Conservation (phyloP, 305 asterid genomes). For the Plantago lanceolata region DNA sequence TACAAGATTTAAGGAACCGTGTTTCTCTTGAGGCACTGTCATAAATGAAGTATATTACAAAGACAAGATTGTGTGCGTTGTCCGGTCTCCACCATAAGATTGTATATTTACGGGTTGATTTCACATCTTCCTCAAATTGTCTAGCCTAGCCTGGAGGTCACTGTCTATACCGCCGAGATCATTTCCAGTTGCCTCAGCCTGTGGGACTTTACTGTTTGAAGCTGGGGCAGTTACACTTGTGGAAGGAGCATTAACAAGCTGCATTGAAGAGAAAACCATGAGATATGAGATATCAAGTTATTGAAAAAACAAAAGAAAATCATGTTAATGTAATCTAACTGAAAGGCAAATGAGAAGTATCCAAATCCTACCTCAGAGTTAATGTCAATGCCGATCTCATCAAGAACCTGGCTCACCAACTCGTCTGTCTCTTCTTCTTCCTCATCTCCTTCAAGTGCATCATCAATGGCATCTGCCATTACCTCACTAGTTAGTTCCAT, state of each 20-base stretch:
- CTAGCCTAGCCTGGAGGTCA: slow-evolving; percentile 97
- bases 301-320: not conserved
- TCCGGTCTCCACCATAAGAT: slow-evolving; percentile 21
- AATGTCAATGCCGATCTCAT: slow-evolving; percentile 91
- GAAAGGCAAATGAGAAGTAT: slow-evolving; percentile 3
- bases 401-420: slow-evolving; percentile 93
- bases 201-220: slow-evolving; percentile 70
- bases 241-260: slow-evolving; percentile 98
- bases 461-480: slow-evolving; percentile 98
- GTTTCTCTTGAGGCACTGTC: slow-evolving; percentile 24
- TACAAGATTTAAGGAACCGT: slow-evolving; percentile 28
- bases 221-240: slow-evolving; percentile 80
- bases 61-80: slow-evolving; percentile 20
- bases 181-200: slow-evolving; percentile 77
- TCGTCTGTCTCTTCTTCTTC: slow-evolving; percentile 99
- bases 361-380: slow-evolving; percentile 66
- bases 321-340: not conserved
- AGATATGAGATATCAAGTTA: not conserved
- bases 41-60: slow-evolving; percentile 37
- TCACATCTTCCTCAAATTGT: slow-evolving; percentile 93
- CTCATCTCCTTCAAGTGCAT: slow-evolving; percentile 98
- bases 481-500: slow-evolving; percentile 95
- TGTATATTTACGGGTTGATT: slow-evolving; percentile 26
- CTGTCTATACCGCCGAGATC: slow-evolving; percentile 91
- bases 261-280: slow-evolving; percentile 27